These are phyloP conservation scores for Emericellopsis atlantica DNA, from an alignment of 2,329 filamentous ascomycete genomes.

Conservation along the genomic window DNA sequence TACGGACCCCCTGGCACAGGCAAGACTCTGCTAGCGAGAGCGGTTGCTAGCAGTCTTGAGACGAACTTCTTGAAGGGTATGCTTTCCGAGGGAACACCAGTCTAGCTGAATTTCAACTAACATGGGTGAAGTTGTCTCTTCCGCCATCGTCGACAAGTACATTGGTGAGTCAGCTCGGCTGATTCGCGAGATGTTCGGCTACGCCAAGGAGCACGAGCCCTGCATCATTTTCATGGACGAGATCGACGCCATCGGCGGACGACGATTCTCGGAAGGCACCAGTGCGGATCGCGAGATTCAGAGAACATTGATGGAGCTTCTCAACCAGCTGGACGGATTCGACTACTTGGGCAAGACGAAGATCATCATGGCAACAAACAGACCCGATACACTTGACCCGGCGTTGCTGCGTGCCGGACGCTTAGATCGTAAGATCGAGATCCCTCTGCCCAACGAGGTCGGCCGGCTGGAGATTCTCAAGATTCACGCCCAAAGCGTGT, in stretches of 20 bases:
- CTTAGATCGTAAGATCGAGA: constrained; percentile 95
- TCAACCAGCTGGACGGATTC: constrained; percentile 97
- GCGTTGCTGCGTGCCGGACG: constrained; percentile 85
- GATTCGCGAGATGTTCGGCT: constrained; percentile 99
- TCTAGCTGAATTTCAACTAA: neutral
- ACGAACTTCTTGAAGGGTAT: constrained; percentile 96
- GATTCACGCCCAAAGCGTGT: constrained; percentile 81
- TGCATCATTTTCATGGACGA: constrained; percentile 99
- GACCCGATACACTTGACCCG: constrained; percentile 90
- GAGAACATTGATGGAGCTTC: constrained; percentile 93
- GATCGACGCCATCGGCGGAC: constrained; percentile 95
- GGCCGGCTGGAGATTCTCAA: constrained; percentile 94
- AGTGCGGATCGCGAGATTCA: constrained; percentile 97
- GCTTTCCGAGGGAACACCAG: constrained; percentile 6
- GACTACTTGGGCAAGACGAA: constrained; percentile 99
- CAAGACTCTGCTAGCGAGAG: constrained; percentile 88
- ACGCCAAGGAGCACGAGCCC: constrained; percentile 97
- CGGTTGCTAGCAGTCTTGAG: constrained; percentile 90
- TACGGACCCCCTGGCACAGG: constrained; percentile 96
- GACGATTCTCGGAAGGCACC: constrained; percentile 93
- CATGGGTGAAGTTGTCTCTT: constrained; percentile 67
- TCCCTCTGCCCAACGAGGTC: constrained; percentile 92
- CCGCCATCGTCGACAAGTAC: constrained; percentile 98
- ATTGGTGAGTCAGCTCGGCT: constrained; percentile 95
- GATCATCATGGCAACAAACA: constrained; percentile 99